Percentiles rank a stretch among this genome's conserved stretches.
Conservation (phyloP, 2,329 filamentous ascomycete genomes). For the Alternaria arborescens region DNA sequence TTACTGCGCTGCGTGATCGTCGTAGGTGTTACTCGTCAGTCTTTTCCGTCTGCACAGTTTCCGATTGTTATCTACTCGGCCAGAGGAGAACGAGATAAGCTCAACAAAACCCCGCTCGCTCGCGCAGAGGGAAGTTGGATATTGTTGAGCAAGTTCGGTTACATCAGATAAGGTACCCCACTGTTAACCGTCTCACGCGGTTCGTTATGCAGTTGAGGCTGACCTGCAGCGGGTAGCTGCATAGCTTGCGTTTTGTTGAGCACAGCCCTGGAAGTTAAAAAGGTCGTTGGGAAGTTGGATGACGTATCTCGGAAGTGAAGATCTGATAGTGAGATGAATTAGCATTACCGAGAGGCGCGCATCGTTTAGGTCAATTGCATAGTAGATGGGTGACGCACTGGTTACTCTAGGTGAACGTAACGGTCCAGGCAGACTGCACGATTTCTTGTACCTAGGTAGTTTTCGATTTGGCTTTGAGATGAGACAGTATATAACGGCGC, state of each 20-base stretch:
- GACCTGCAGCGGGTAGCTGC: slow-evolving; percentile 17
- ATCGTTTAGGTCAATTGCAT: not conserved
- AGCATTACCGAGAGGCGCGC: not conserved
- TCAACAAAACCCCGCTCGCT: slow-evolving; percentile 5
- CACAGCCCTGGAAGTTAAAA: not conserved
- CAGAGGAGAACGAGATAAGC: slow-evolving; percentile 1
- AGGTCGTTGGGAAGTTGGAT: not conserved
- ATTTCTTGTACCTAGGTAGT: not conserved
- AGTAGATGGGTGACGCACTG: not conserved
- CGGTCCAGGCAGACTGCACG: not conserved
- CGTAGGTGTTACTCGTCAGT: not conserved
- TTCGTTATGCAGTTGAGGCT: slow-evolving; percentile 8
- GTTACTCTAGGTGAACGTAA: not conserved
- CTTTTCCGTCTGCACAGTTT: not conserved
- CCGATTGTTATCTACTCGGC: not conserved
- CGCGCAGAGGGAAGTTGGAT: not conserved
- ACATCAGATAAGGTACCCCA: not conserved
- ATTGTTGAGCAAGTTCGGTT: not conserved
- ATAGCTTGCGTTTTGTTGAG: slow-evolving; percentile 4
- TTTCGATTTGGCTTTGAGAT: not conserved
- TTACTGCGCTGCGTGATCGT: not conserved
- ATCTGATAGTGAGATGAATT: not conserved
- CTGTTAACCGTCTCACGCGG: not conserved
- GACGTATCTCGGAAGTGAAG: not conserved
- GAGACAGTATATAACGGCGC: not conserved